These are phyloP conservation scores for Haematococcus lacustris DNA, from an alignment of 139 green algal species.

Conservation along the genomic window DNA sequence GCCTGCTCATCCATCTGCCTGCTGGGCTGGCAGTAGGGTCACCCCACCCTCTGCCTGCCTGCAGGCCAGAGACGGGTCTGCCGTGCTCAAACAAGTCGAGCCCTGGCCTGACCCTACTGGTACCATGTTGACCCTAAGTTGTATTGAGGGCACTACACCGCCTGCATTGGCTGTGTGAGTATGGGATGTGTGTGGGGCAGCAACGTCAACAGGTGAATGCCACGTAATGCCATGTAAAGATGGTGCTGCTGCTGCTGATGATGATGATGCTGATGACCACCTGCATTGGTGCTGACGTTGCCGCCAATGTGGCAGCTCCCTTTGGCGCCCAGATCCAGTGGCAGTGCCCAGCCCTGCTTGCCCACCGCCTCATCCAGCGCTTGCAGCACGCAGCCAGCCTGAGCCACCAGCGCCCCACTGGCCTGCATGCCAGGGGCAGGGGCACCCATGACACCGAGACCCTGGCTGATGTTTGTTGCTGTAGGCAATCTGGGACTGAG, in stretches of 20 bases:
- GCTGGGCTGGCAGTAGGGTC: no score
- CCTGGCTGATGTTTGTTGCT: no score
- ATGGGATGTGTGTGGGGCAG: neutral
- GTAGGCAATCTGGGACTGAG: no score
- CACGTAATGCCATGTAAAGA: neutral
- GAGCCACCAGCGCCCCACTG: conserved; percentile 55
- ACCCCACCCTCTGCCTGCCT: no score
- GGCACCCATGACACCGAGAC: no score
- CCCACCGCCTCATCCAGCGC: conserved; percentile 58
- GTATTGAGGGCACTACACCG: neutral
- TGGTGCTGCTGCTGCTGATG: no score
- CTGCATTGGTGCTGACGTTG: conserved; percentile 96
- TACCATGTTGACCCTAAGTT: neutral
- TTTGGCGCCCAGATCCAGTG: conserved; percentile 93
- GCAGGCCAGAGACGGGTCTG: no score
- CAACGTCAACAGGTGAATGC: neutral
- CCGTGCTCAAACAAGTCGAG: no score
- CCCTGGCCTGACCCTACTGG: neutral
- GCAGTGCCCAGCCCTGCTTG: conserved; percentile 67
- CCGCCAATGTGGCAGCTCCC: conserved; percentile 93
- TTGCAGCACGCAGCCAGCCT: conserved; percentile 83
- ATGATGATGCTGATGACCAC: no score
- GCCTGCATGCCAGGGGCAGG: conserved; percentile 44
- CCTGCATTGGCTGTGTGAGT: neutral
- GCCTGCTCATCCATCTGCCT: no score